These are phyloP conservation scores for Angomonas ambiguus DNA, from an alignment of 208 protist species.

Conservation along the genomic window DNA sequence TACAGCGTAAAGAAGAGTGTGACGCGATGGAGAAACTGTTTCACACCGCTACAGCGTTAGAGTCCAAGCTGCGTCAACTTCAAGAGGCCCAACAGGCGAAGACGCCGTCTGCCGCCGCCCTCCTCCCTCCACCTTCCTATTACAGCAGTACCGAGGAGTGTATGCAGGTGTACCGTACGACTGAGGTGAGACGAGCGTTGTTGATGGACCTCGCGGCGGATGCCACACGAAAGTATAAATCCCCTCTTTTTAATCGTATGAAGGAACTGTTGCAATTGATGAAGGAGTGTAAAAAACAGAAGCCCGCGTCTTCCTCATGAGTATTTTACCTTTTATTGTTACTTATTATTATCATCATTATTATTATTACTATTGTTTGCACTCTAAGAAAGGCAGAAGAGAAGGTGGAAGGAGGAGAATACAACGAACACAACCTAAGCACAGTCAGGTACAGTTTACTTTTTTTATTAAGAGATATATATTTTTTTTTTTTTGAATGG, in stretches of 20 bases:
- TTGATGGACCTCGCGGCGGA: conserved; percentile 77
- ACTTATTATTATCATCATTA: conserved; percentile 9
- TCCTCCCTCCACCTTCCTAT: conserved; percentile 18
- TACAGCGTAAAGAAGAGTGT: conserved; percentile 16
- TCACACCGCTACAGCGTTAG: conserved; percentile 12
- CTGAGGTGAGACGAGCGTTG: conserved; percentile 39
- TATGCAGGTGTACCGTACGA: conserved; percentile 57
- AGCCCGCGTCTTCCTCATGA: not conserved
- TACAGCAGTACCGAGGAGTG: conserved; percentile 59
- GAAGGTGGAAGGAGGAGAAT: no score
- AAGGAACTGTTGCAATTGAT: conserved; percentile 75
- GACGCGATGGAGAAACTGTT: conserved; percentile 21
- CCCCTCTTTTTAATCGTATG: conserved; percentile 81
- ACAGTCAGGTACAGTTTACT: no score
- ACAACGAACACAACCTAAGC: no score
- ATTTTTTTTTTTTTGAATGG: conserved; percentile 14
- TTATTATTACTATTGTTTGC: not conserved
- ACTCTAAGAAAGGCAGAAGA: no score
- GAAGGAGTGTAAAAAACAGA: conserved; percentile 42
- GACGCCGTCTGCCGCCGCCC: not conserved
- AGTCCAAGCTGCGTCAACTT: conserved; percentile 15
- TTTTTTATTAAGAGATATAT: not conserved
- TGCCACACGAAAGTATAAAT: conserved; percentile 83
- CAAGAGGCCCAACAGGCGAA: not conserved
- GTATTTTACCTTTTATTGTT: conserved; percentile 1